Conservation (phyloP, 306 rosid genomes). For the Quercus engelmannii region DNA sequence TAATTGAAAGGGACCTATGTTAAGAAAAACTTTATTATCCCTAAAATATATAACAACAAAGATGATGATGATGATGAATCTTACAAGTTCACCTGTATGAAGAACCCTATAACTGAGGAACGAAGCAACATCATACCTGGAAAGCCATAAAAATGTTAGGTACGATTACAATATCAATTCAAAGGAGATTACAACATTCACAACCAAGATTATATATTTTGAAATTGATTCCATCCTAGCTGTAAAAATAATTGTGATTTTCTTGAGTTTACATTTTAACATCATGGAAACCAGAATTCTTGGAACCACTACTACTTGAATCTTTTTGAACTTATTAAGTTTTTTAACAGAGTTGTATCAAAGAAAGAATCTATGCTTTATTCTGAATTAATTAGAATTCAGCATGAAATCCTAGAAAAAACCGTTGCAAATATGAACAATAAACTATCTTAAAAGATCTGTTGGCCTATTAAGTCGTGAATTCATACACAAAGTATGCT, state of each 20-base stretch:
- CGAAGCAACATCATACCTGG: constrained; percentile 80
- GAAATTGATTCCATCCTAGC: not conserved
- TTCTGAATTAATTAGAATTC: not conserved
- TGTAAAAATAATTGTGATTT: not conserved
- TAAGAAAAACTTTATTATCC: constrained; percentile 1
- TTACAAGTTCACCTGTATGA: constrained; percentile 76
- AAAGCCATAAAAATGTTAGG: constrained; percentile 27
- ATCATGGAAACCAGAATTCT: not conserved
- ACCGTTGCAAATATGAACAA: not conserved
- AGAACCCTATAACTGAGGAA: constrained; percentile 55
- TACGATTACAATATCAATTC: not conserved
- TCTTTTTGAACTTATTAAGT: not conserved
- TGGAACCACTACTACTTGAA: not conserved
- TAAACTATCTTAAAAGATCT: not conserved
- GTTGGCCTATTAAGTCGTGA: not conserved
- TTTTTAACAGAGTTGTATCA: not conserved
- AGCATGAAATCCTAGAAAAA: not conserved
- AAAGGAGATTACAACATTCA: constrained; percentile 3
- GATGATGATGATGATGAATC: constrained; percentile 23
- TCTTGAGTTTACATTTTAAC: not conserved
- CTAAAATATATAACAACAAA: not conserved
- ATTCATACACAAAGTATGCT: not conserved
- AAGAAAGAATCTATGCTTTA: not conserved
- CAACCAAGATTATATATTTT: not conserved
- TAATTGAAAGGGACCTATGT: not conserved